Evolutionary conservation across 371 early-diverging fungal species (phyloP), one percentile per base, ranked within the genome.

Genomic region (Blakeslea trispora): DNA sequence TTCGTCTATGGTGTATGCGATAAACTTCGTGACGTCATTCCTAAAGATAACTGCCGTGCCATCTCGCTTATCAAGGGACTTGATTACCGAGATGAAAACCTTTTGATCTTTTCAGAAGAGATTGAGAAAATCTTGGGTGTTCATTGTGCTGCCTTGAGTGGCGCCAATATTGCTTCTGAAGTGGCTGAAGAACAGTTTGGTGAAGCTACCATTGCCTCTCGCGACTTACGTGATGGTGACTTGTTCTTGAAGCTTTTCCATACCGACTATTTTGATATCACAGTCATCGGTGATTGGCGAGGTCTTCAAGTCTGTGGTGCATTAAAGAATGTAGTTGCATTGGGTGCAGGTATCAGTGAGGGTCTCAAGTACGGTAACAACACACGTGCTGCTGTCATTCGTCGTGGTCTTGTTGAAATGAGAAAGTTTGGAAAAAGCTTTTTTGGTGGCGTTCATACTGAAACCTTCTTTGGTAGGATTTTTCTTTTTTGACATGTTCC

Each of bases 251-350:
- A 86, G 44, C 40, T 77, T 1, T 71, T 72, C 52, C 69, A 72
- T 54, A 72, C 76, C 2, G 78, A 83, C 5, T 88, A 93, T 70
- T 97, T 97, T 76, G 82, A 79, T 42, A 86, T 96, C 50, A 82
- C 79, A 64, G 85, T 88, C 46, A 86, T 93, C 45, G 77, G 82
- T 41, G 98, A 98, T 69, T 88, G 90, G 17, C 81, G 87, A 41
- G 94, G 95, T 28, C 92, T 98, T 15, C 98, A 99, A 72, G 77
- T 99, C 13, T 98, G 96, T 74, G 99, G 99, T 46, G 97, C 99
- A 0, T 71, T 99, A 24, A 99, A 99, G 79, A 99, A 99, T 81
- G 87, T 99, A 11, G 87, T 99, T 11, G 97, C 97, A 3, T 78
- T 99, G 43, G 99, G 90, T 21, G 98, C 95, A 47, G 99, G 99